Percentiles rank a stretch among this genome's conserved stretches.
Conservation (phyloP, 1,139 yeast species). For the Taphrina pruni region DNA sequence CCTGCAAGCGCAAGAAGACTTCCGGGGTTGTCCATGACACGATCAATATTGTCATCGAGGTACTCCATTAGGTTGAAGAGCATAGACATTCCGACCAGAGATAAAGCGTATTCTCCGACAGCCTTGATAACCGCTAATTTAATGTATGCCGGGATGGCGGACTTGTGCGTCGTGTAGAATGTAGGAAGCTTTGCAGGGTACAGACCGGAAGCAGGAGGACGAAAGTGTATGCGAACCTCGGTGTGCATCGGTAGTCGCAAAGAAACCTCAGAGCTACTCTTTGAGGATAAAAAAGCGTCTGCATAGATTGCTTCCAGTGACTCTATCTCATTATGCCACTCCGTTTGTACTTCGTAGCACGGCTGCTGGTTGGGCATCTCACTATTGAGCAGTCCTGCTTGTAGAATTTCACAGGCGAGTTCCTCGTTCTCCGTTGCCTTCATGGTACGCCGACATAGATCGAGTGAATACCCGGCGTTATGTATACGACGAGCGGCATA, state of each 20-base stretch:
- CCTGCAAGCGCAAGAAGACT: slow-evolving; percentile 58
- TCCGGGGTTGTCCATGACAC: slow-evolving; percentile 74
- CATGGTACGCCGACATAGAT: slow-evolving; percentile 63
- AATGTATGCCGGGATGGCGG: slow-evolving; percentile 58
- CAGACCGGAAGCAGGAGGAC: slow-evolving; percentile 53
- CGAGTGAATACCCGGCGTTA: slow-evolving; percentile 73
- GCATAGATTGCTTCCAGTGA: slow-evolving; percentile 66
- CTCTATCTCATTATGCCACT: slow-evolving; percentile 81
- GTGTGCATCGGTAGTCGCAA: slow-evolving; percentile 40
- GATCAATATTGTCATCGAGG: slow-evolving; percentile 67
- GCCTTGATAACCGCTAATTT: slow-evolving; percentile 67
- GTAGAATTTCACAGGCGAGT: slow-evolving; percentile 49
- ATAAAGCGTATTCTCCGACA: slow-evolving; percentile 53
- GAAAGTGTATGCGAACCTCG: slow-evolving; percentile 54
- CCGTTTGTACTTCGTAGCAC: slow-evolving; percentile 48
- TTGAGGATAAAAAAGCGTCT: slow-evolving; percentile 39
- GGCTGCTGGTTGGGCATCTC: slow-evolving; percentile 47
- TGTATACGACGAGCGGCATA: slow-evolving; percentile 62
- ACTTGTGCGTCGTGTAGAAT: slow-evolving; percentile 38
- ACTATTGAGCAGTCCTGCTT: slow-evolving; percentile 54
- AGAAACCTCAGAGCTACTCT: slow-evolving; percentile 43
- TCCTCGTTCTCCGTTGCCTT: slow-evolving; percentile 46
- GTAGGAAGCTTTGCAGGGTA: slow-evolving; percentile 51
- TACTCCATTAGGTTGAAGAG: slow-evolving; percentile 72
- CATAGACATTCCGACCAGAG: slow-evolving; percentile 70